Percentiles rank a stretch among this genome's conserved stretches.
Conservation (phyloP, 2,329 filamentous ascomycete species). For the Apiospora marii region DNA sequence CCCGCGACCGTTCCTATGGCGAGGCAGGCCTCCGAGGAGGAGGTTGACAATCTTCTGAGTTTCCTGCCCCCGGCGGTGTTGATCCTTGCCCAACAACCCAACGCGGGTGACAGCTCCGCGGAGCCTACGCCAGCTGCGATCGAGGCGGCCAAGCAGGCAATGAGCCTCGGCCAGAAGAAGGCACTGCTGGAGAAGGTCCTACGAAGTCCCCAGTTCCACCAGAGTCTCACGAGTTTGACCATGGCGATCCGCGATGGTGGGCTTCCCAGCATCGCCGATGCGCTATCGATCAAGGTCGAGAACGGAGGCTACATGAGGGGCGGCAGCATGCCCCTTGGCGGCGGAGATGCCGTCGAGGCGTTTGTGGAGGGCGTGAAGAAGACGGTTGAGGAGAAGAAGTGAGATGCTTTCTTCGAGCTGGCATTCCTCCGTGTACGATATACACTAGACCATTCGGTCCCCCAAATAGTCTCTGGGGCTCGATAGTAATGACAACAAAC, state of each 20-base stretch:
- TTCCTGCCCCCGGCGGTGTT: conserved; percentile 83
- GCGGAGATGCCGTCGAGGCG: conserved; percentile 86
- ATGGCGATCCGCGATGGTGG: conserved; percentile 90
- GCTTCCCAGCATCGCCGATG: conserved; percentile 87
- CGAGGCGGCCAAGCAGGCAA: conserved; percentile 76
- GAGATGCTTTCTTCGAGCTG: neutral
- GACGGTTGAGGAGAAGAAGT: conserved; percentile 69
- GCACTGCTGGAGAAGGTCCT: conserved; percentile 81
- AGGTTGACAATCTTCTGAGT: conserved; percentile 77
- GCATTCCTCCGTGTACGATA: neutral
- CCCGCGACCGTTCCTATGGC: conserved; percentile 81
- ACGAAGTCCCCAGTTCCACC: conserved; percentile 88
- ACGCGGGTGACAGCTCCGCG: conserved; percentile 61
- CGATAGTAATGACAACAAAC: neutral
- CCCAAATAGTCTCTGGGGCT: neutral
- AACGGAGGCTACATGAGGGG: conserved; percentile 85
- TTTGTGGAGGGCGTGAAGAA: conserved; percentile 91
- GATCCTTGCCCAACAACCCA: conserved; percentile 75
- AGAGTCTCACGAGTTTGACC: conserved; percentile 85
- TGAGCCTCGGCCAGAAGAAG: conserved; percentile 81
- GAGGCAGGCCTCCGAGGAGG: conserved; percentile 67
- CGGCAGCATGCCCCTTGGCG: conserved; percentile 84
- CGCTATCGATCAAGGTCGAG: conserved; percentile 79
- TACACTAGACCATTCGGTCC: neutral
- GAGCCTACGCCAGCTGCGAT: conserved; percentile 75